Conservation (phyloP, 192 early-diverging fungal species). For the Powellomyces hirtus region DNA sequence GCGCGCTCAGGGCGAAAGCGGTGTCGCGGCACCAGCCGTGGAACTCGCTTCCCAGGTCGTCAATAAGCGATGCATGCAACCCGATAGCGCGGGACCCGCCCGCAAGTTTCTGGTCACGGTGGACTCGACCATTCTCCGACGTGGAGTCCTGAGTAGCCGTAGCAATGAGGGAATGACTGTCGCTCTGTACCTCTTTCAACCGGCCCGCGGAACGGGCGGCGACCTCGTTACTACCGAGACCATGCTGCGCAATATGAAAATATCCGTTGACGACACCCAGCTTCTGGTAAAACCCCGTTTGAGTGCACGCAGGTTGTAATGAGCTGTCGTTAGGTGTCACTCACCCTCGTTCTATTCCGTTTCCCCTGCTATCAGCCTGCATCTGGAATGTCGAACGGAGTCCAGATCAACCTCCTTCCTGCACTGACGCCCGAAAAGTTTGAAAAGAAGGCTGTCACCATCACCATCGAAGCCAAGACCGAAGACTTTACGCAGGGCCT, state of each 20-base stretch:
- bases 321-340: too few relatives aligned
- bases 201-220: background rate
- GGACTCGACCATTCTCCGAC: conserved; percentile 6
- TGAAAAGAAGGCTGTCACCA: conserved; percentile 2
- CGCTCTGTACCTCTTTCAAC: conserved; percentile 19
- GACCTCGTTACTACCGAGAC: conserved; percentile 19
- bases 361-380: too few relatives aligned
- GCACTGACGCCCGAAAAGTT: conserved; percentile 21
- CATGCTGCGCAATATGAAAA: conserved; percentile 21
- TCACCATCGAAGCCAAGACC: conserved; percentile 4
- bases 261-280: conserved; percentile 15
- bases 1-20: background rate
- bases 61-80: conserved; percentile 12
- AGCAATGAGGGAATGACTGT: conserved; percentile 17
- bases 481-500: conserved; percentile 20
- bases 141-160: conserved; percentile 17
- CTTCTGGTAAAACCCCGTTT: conserved; percentile 13
- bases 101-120: conserved; percentile 6
- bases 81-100: background rate
- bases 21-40: conserved; percentile 19
- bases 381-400: conserved; percentile 19
- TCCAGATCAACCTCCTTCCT: conserved; percentile 25
- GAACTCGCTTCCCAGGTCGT: conserved; percentile 30
- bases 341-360: too few relatives aligned
- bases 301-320: background rate